phyloP scores from a whole-genome alignment of 768 basidiomycete species.

The Neoboletus brunneissimus region DNA sequence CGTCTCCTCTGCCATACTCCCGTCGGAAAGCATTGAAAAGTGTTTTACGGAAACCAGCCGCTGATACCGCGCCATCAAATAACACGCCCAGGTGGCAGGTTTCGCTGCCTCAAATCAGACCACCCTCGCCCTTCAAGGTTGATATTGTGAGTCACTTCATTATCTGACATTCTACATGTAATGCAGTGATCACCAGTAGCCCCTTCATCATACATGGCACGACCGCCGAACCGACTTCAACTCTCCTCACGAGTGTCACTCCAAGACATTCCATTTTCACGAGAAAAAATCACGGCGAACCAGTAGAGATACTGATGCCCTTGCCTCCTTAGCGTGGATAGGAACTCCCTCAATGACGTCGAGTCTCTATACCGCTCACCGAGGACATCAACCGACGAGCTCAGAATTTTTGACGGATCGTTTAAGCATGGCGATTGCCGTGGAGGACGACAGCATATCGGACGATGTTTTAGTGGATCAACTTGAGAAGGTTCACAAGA shows the following conservation, averaged over 20 bases:
- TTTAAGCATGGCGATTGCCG: constrained; percentile 41
- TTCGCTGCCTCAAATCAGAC: constrained; percentile 21
- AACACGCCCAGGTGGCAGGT: not conserved
- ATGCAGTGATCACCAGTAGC: constrained; percentile 21
- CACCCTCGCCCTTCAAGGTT: constrained; percentile 27
- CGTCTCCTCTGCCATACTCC: not conserved
- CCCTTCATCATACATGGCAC: constrained; percentile 31
- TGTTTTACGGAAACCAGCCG: constrained; percentile 5
- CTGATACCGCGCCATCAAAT: not conserved
- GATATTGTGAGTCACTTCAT: constrained; percentile 23
- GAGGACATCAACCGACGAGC: not conserved
- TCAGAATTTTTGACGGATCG: constrained; percentile 1
- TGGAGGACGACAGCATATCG: constrained; percentile 48
- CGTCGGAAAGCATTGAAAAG: not conserved
- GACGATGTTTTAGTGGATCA: constrained; percentile 49
- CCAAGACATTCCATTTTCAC: not conserved
- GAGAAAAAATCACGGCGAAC: constrained; percentile 6
- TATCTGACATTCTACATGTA: not conserved
- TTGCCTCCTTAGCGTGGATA: constrained; percentile 36
- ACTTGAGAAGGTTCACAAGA: constrained; percentile 43
- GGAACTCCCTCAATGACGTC: constrained; percentile 12
- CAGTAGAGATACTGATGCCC: constrained; percentile 22
- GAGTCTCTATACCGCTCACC: not conserved
- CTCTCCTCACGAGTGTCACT: not conserved
- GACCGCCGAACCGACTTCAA: constrained; percentile 23